These are phyloP conservation scores for Truncatella angustata DNA, from an alignment of 2,329 filamentous ascomycete species.

Conservation along the genomic window DNA sequence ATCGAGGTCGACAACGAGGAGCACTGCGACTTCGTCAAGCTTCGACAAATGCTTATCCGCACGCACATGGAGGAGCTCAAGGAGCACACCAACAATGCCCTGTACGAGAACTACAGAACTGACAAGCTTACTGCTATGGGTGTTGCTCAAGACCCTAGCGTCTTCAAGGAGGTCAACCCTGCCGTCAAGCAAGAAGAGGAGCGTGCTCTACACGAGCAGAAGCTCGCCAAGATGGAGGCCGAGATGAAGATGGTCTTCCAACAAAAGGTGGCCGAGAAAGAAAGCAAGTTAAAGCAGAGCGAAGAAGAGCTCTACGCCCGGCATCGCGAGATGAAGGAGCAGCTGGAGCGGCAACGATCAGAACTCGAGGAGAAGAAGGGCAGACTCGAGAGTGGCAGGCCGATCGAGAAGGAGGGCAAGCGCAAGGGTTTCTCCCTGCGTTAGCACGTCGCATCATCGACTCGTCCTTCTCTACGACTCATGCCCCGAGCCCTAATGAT, in stretches of 20 bases:
- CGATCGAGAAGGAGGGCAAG: constrained; percentile 96
- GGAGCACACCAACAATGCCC: constrained; percentile 98
- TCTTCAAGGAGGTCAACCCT: constrained; percentile 99
- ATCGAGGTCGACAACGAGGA: constrained; percentile 99
- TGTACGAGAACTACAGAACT: constrained; percentile 99
- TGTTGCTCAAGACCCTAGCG: constrained; percentile 95
- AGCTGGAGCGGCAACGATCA: constrained; percentile 88
- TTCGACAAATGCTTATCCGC: constrained; percentile 99
- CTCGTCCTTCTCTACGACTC: constrained; percentile 41
- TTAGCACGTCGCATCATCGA: constrained; percentile 49
- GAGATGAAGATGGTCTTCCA: constrained; percentile 99
- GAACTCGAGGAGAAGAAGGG: constrained; percentile 99
- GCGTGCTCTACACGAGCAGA: constrained; percentile 96
- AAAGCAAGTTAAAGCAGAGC: constrained; percentile 99
- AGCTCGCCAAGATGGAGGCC: constrained; percentile 99
- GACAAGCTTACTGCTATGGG: constrained; percentile 99
- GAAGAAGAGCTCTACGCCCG: constrained; percentile 98
- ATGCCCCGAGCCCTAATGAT: constrained; percentile 59
- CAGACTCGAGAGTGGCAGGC: constrained; percentile 90
- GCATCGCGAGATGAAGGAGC: constrained; percentile 99
- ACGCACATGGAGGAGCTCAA: constrained; percentile 99
- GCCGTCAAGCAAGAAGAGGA: constrained; percentile 99
- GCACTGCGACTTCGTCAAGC: constrained; percentile 99
- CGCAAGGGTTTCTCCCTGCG: constrained; percentile 99
- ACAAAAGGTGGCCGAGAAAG: constrained; percentile 99